A percentile compares a stretch with the other conserved stretches of the same genome.
phyloP scores from a whole-genome alignment of 2,329 filamentous ascomycete species.

The Torrubiella hemipterigena region DNA sequence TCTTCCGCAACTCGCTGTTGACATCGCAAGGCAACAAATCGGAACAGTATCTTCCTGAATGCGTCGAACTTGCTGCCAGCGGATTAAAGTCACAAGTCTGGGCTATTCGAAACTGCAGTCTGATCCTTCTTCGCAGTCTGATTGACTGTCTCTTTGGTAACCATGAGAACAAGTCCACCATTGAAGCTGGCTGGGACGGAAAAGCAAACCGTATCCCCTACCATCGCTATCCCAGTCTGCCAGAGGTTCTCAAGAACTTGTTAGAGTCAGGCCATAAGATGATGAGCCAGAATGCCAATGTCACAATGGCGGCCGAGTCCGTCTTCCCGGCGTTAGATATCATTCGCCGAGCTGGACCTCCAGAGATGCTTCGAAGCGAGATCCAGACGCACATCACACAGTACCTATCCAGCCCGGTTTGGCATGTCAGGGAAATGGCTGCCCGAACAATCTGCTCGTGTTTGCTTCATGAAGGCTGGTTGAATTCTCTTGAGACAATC shows the following conservation, averaged over 20 bases:
- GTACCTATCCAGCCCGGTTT: conserved; percentile 58
- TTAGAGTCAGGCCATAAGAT: conserved; percentile 40
- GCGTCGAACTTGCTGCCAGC: conserved; percentile 66
- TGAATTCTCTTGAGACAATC: conserved; percentile 24
- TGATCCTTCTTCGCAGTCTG: conserved; percentile 78
- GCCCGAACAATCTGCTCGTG: conserved; percentile 60
- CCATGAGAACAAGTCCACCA: conserved; percentile 54
- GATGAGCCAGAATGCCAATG: conserved; percentile 22
- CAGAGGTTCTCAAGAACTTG: conserved; percentile 50
- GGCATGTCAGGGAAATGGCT: conserved; percentile 74
- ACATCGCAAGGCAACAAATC: conserved; percentile 59
- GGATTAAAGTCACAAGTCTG: conserved; percentile 75
- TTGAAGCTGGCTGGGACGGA: conserved; percentile 52
- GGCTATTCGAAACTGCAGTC: conserved; percentile 87
- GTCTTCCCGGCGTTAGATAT: conserved; percentile 80
- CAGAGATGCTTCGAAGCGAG: conserved; percentile 38
- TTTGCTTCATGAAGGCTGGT: conserved; percentile 39
- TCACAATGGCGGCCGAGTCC: conserved; percentile 44
- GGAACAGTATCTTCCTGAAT: conserved; percentile 60
- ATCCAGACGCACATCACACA: conserved; percentile 46
- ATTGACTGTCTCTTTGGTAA: conserved; percentile 70
- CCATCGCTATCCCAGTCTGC: conserved; percentile 54
- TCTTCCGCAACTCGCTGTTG: conserved; percentile 74
- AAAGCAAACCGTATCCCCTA: conserved; percentile 55
- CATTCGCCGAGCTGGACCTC: conserved; percentile 58